A percentile compares a stretch with the other conserved stretches of the same genome.
Evolutionary conservation across 2,329 filamentous ascomycete genomes (phyloP).

Genomic region (Clonostachys solani): DNA sequence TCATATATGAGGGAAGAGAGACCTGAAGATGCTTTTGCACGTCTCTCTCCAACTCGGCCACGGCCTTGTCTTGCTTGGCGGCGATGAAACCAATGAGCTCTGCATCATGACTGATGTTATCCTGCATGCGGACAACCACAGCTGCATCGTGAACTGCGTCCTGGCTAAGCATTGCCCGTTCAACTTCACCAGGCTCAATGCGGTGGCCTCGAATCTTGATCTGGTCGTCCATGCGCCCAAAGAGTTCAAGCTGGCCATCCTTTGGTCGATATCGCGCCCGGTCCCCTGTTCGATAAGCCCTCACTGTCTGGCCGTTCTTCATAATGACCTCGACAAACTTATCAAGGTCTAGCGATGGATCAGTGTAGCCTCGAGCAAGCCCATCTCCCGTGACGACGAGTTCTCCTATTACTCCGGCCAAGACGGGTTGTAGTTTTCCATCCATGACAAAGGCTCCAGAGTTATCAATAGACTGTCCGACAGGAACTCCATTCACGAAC

Average conservation of each 20-base stretch:
- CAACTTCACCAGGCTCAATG: background rate
- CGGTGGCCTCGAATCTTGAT: conserved; percentile 1
- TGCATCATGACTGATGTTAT: background rate
- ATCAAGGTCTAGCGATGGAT: background rate
- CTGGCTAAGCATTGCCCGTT: conserved; percentile 6
- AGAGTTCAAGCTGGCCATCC: conserved; percentile 1
- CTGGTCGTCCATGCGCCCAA: conserved; percentile 1
- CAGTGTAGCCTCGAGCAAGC: conserved; percentile 11
- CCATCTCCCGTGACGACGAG: conserved; percentile 15
- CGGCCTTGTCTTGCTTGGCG: background rate
- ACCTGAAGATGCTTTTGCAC: background rate
- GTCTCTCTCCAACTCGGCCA: no score
- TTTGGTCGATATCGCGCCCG: background rate
- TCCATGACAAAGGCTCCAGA: conserved; percentile 14
- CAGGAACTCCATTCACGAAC: conserved; percentile 10
- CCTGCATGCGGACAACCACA: conserved; percentile 1
- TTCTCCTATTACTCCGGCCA: conserved; percentile 13
- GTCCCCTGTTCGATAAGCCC: background rate
- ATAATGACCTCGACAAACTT: conserved; percentile 8
- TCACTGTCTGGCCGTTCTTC: no score
- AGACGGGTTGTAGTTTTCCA: conserved; percentile 7
- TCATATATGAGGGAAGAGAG: conserved; percentile 8
- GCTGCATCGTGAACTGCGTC: conserved; percentile 8
- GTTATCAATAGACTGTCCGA: conserved; percentile 11
- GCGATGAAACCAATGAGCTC: background rate